These are phyloP conservation scores for Corymbia maculata DNA, from an alignment of 345 rosid species.

Conservation along the genomic window DNA sequence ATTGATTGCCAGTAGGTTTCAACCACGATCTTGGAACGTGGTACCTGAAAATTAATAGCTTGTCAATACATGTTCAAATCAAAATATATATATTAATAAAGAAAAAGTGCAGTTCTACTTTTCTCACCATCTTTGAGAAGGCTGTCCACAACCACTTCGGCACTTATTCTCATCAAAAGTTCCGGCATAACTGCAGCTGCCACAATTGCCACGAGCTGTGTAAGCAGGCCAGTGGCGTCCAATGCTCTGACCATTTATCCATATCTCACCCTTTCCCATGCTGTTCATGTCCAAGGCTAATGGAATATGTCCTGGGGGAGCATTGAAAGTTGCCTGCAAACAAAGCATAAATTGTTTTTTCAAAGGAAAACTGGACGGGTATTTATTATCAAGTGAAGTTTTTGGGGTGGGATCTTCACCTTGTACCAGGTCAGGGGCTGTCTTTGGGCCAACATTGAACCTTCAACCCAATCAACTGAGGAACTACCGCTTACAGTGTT, in stretches of 20 bases:
- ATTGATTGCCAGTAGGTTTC: slow-evolving; percentile 42
- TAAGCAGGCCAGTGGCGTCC: slow-evolving; percentile 83
- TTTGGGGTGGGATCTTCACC: slow-evolving; percentile 14
- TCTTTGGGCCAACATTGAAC: slow-evolving; percentile 36
- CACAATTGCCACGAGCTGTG: slow-evolving; percentile 63
- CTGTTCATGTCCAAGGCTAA: slow-evolving; percentile 78
- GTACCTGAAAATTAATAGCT: slow-evolving; percentile 38
- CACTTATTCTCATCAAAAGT: slow-evolving; percentile 41
- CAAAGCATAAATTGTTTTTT: neutral
- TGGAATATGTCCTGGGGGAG: slow-evolving; percentile 61
- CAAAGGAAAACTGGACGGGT: neutral
- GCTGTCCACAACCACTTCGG: slow-evolving; percentile 54
- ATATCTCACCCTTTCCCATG: slow-evolving; percentile 78
- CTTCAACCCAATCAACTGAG: slow-evolving; percentile 67
- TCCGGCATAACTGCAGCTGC: slow-evolving; percentile 67
- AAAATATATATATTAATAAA: neutral
- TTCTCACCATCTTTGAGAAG: slow-evolving; percentile 73
- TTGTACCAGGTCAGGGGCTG: slow-evolving; percentile 91
- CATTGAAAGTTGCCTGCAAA: slow-evolving; percentile 51
- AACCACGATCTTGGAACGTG: slow-evolving; percentile 91
- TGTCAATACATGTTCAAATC: neutral
- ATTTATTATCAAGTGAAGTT: neutral
- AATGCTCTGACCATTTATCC: slow-evolving; percentile 81
- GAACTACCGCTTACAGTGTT: slow-evolving; percentile 52
- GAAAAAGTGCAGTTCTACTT: neutral